Conservation (phyloP, 2,329 filamentous ascomycete genomes). For the Xylariales sp. region DNA sequence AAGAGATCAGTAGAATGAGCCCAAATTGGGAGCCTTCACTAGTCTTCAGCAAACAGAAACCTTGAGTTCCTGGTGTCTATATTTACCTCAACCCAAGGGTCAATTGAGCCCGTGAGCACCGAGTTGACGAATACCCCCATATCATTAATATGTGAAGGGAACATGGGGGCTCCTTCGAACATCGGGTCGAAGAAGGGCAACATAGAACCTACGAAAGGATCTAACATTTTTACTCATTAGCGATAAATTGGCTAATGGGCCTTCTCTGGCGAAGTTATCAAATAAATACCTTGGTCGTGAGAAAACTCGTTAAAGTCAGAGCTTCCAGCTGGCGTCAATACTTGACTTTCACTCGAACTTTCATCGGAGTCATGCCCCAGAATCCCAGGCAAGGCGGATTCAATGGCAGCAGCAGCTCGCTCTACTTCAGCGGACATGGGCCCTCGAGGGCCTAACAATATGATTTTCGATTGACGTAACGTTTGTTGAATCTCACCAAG, state of each 20-base stretch:
- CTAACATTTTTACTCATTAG: constrained; percentile 17
- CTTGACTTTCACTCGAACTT: constrained; percentile 27
- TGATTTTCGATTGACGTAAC: constrained; percentile 30
- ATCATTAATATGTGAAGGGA: constrained; percentile 35
- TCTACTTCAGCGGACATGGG: constrained; percentile 30
- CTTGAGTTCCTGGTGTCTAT: not conserved
- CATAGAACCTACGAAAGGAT: constrained; percentile 33
- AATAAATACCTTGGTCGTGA: constrained; percentile 29
- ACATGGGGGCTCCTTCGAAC: constrained; percentile 35
- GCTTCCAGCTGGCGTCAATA: constrained; percentile 16
- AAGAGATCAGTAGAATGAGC: constrained; percentile 12
- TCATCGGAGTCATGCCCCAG: constrained; percentile 27
- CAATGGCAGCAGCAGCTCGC: constrained; percentile 35
- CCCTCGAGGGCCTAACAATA: constrained; percentile 20
- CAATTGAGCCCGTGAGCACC: constrained; percentile 30
- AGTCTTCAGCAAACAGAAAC: constrained; percentile 10
- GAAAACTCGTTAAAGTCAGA: constrained; percentile 9
- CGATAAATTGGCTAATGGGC: not conserved
- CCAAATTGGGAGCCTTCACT: constrained; percentile 17
- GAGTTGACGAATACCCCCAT: constrained; percentile 36
- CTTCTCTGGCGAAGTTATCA: not conserved
- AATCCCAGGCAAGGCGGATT: constrained; percentile 30
- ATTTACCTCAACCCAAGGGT: constrained; percentile 33
- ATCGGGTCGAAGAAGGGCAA: constrained; percentile 36
- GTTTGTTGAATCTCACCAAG: constrained; percentile 33